Evolutionary conservation across 371 early-diverging fungal species (phyloP).

Genomic region (Dipsacomyces acuminosporus): DNA sequence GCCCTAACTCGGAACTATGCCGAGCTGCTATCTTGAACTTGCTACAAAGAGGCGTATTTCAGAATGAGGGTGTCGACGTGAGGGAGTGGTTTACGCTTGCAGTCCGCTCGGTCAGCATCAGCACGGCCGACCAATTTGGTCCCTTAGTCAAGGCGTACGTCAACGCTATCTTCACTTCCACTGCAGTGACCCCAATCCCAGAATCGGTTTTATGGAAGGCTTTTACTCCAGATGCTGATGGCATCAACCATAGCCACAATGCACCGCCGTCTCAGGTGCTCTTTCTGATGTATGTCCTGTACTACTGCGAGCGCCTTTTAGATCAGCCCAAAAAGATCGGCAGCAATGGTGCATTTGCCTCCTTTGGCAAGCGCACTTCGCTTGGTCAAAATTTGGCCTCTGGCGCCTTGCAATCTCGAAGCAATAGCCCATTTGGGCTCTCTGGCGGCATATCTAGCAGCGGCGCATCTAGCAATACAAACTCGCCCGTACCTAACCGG

Average conservation of each 20-base stretch:
- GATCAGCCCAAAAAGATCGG: conserved; percentile 15
- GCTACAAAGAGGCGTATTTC: conserved; percentile 22
- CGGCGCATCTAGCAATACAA: conserved; percentile 6
- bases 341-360: background rate
- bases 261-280: conserved; percentile 42
- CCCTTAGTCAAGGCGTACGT: conserved; percentile 38
- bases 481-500: background rate
- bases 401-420: conserved; percentile 8
- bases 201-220: conserved; percentile 29
- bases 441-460: conserved; percentile 7
- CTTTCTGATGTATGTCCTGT: conserved; percentile 45
- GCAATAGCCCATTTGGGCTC: conserved; percentile 3
- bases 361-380: conserved; percentile 8
- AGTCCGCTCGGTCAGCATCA: conserved; percentile 6
- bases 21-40: conserved; percentile 15
- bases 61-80: conserved; percentile 28
- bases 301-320: conserved; percentile 36
- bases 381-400: background rate
- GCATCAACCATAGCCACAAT: background rate
- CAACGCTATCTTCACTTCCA: conserved; percentile 19
- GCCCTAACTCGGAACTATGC: conserved; percentile 2
- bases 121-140: conserved; percentile 14
- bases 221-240: conserved; percentile 16
- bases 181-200: conserved; percentile 36
- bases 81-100: conserved; percentile 27